phyloP scores from a whole-genome alignment of 306 rosid species.

The Casuarina equisetifolia region DNA sequence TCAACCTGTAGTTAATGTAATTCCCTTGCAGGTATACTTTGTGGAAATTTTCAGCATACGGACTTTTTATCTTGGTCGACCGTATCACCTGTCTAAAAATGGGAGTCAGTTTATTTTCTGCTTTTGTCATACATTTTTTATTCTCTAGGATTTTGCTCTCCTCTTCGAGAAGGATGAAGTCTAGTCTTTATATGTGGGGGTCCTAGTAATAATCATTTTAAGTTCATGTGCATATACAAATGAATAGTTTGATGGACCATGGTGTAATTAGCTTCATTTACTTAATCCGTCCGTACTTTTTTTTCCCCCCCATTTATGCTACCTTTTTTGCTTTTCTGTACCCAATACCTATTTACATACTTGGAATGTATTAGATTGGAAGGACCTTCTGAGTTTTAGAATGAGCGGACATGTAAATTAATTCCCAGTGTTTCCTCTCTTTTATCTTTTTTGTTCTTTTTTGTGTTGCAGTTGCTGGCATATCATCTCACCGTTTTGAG shows the following conservation, averaged over 20 bases:
- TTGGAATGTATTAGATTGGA: not conserved
- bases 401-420: not conserved
- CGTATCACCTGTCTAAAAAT: not conserved
- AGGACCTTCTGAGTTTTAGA: not conserved
- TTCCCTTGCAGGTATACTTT: slow-evolving; percentile 78
- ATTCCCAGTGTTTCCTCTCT: slow-evolving; percentile 18
- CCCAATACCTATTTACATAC: no score
- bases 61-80: not conserved
- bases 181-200: slow-evolving; percentile 1
- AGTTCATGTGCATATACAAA: not conserved
- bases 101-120: not conserved
- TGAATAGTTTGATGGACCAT: not conserved
- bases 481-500: slow-evolving; percentile 95
- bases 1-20: slow-evolving; percentile 90
- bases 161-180: not conserved
- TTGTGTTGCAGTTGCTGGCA: slow-evolving; percentile 73
- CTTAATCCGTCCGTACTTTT: not conserved
- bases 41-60: slow-evolving; percentile 2
- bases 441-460: no score
- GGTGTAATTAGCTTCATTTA: not conserved
- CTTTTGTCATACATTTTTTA: not conserved
- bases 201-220: not conserved
- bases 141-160: no score
- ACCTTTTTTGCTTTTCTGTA: not conserved
- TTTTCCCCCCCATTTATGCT: not conserved